Evolutionary conservation across 2,329 filamentous ascomycete species (phyloP), one percentile per base, ranked within the genome.

Genomic region (Berkeleyomyces basicola): DNA sequence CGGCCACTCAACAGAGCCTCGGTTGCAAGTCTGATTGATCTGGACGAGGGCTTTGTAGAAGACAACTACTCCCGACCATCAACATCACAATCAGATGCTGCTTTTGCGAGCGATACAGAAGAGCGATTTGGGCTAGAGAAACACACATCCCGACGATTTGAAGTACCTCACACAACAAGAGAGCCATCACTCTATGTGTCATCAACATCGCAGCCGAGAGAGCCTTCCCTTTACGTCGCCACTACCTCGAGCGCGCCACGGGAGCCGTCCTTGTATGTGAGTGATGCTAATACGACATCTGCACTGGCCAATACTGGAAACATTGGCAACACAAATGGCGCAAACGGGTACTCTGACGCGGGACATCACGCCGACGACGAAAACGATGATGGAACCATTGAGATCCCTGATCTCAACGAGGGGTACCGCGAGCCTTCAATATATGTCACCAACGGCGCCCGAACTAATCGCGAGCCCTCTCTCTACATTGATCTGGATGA

Each of bases 11-110:
- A 74, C 64, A 70, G 72, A 40, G 67, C 69, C 14, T 74, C 73
- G 9, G 67, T 72, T 31, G 69, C 69, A 63, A 73, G 71, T 53
- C 66, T 74, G 59, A 73, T 73, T 61, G 71, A 73, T 58, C 68
- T 73, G 14, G 72, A 73, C 65, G 71, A 71, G 53, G 69, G 63
- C 43, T 61, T 61, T n/a, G 58, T 44, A 9, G 61, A 61, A n/a
- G 63, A 63, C n/a, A 33, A 51, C 33, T 62, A 65, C 37, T 63
- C 63, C 40, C 61, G 63, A 42, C 63, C 63, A 9, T 65, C 63
- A 14, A 65, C 63, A 16, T 60, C 63, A 36, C 61, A 65, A 68
- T 59, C 65, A 71, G 23, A 67, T 44, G 36, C 62, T 10, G 62
- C 60, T 16, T 67, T 65, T 40, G 61, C 65, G 1, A 64, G 62